Base-by-base conservation (phyloP, 805 yeast species). In the Cyberlindnera petersonii region DNA sequence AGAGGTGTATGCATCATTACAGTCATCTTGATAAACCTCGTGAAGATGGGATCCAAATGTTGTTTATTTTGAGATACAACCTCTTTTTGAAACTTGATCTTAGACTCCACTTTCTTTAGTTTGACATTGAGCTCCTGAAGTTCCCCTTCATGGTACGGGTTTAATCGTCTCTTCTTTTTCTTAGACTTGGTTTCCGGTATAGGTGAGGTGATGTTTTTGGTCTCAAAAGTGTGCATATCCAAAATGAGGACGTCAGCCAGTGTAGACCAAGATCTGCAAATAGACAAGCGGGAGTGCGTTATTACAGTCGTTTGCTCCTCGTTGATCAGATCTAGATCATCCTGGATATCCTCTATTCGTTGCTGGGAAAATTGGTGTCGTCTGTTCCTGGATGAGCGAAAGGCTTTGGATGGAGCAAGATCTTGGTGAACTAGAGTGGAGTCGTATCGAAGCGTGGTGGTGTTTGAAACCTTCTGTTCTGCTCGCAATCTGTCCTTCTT, bases 131-230 rank as follows among this genome's bases (percentile, higher is more conserved):
- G 28, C 6, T 31, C 40, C 9, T 20, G 21, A 4, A 21, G 38
- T 0, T 38, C 47, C 7, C 37, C 49, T 13, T 74, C 81, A 26
- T 72, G 80, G 23, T 14, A 49, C 44, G 13, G 52, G 60, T 14
- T 54, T 52, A 24, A 52, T 58, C 18, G 52, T 50, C 18, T 47
- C 52, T 22, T 49, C 50, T 19, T 55, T 28, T 28, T 28, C 20
- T 8, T 28, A 16, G n/a, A 7, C 29, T 13, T 37, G 11, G 24
- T 8, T 8, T 8, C 24, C 24, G 24, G 24, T 8, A 8, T 22
- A 22, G 24, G 10, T 9, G 24, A 9, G 24, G 10, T 22, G 8
- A 11, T 22, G 24, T 8, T 8, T 8, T 9, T 9, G 3, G 37
- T 13, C 32, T 37, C 31, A 26, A 20, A 24, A 19, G 20, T 23